Conservation (phyloP, 768 basidiomycete species). For the Mycena polygramma region DNA sequence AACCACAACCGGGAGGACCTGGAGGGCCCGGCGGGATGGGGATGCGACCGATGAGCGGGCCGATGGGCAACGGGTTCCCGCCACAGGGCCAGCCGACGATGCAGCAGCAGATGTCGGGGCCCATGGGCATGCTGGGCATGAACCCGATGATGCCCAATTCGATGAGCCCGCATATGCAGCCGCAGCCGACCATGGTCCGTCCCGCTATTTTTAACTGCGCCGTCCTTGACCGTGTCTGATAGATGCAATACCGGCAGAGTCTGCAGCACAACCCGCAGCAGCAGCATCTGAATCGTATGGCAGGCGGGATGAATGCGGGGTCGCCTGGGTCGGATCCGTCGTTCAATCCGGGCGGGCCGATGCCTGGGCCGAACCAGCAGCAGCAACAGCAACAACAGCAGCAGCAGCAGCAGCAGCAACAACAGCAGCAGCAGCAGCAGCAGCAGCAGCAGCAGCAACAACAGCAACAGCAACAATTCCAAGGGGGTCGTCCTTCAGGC, state of each 20-base stretch:
- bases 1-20: conserved; percentile 49
- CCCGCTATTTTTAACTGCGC: not conserved
- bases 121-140: conserved; percentile 42
- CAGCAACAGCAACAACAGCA: conserved; percentile 43
- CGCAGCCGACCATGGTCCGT: conserved; percentile 29
- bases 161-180: conserved; percentile 40
- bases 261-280: conserved; percentile 17
- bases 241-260: conserved; percentile 35
- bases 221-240: conserved; percentile 17
- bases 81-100: conserved; percentile 28
- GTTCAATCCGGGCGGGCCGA: conserved; percentile 50
- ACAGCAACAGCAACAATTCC: conserved; percentile 44
- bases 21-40: conserved; percentile 50
- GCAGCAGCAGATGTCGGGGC: conserved; percentile 32
- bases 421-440: conserved; percentile 35
- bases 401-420: conserved; percentile 41
- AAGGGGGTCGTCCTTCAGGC: conserved; percentile 47
- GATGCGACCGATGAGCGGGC: conserved; percentile 48
- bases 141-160: conserved; percentile 30
- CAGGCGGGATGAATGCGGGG: conserved; percentile 47
- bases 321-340: conserved; percentile 63
- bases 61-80: conserved; percentile 40
- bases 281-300: conserved; percentile 31
- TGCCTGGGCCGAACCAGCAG: conserved; percentile 38
- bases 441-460: conserved; percentile 44